A percentile compares a stretch with the other conserved stretches of the same genome.
phyloP scores from a whole-genome alignment of 2,329 filamentous ascomycete species.

The Aspergillus fijiensis region DNA sequence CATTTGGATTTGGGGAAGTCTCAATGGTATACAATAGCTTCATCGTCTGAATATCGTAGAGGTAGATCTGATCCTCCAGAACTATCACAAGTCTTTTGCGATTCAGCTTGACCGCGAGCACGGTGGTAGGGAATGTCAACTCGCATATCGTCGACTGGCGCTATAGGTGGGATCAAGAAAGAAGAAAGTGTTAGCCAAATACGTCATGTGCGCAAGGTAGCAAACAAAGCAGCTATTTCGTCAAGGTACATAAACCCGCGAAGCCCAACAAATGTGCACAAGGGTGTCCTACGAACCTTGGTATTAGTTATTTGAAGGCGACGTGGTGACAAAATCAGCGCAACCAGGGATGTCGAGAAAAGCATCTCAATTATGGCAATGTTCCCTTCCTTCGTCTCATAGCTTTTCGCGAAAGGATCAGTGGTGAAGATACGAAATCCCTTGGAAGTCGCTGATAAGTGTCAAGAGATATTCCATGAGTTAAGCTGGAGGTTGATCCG shows the following conservation, averaged over 20 bases:
- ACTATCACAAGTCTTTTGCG: slow-evolving; percentile 91
- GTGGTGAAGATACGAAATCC: slow-evolving; percentile 97
- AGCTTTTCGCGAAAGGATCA: slow-evolving; percentile 92
- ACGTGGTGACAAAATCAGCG: slow-evolving; percentile 85
- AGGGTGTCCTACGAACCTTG: slow-evolving; percentile 61
- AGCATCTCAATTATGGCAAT: slow-evolving; percentile 98
- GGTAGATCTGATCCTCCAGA: slow-evolving; percentile 92
- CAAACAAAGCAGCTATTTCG: neutral
- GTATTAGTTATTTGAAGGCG: slow-evolving; percentile 97
- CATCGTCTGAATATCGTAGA: slow-evolving; percentile 99
- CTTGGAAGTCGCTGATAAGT: slow-evolving; percentile 72
- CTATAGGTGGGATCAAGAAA: slow-evolving; percentile 37
- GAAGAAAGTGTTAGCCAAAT: slow-evolving; percentile 15
- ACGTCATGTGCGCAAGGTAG: neutral
- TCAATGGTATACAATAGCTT: slow-evolving; percentile 87
- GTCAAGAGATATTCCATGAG: slow-evolving; percentile 15
- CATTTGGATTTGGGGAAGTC: slow-evolving; percentile 86
- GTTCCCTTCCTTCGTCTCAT: slow-evolving; percentile 90
- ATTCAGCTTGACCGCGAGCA: slow-evolving; percentile 90
- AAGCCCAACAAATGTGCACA: neutral
- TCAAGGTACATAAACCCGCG: neutral
- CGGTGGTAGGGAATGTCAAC: slow-evolving; percentile 95
- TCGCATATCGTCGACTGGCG: slow-evolving; percentile 89
- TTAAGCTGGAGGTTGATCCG: slow-evolving; percentile 8
- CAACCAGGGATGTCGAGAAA: slow-evolving; percentile 95